Evolutionary conservation across 1,139 yeast species (phyloP), one percentile per base, ranked within the genome.

Genomic region (Arxiozyma bovina): DNA sequence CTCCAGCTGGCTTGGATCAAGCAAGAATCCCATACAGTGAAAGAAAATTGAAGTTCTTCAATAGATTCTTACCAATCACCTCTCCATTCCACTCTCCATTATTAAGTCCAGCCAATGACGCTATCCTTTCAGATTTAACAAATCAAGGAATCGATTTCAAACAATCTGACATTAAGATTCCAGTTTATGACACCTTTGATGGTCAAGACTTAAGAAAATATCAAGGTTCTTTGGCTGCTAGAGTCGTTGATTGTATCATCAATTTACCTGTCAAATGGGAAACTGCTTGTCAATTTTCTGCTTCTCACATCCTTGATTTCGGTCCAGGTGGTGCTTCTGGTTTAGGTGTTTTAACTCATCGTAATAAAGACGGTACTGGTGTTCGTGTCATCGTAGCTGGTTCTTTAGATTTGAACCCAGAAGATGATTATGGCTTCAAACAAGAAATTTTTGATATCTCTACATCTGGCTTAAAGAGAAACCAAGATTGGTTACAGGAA

Each of bases 251-350:
- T 69, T 85, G 91, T 67, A 91, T 93, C 68, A 89, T 95, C 55
- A 85, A 83, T 67, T 79, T 87, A 68, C 90, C 96, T 48, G 99
- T 93, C 60, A 80, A 88, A 74, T 93, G 99, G 99, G 98, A 93
- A 75, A 63, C 65, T 42, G 95, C 99, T 42, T 91, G 97, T 52
- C 72, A 80, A 61, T 88, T 88, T 70, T 69, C 79, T 54, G 80
- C 94, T 34, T 87, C 97, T 53, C 99, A 94, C 71, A 81, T 93
- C 63, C 74, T 93, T 62, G 99, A 93, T 73, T 93, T 93, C 67
- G 99, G 99, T 69, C 99, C 99, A 58, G 99, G 99, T 73, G 99
- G 98, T 64, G 84, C 88, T 52, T 88, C 98, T 50, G 99, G 99
- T 63, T 79, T 93, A 63, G 99, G 99, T 74, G 86, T 87, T 60